Base-by-base conservation (phyloP, 2,329 filamentous ascomycete genomes). In the Pyrenochaeta sp. region DNA sequence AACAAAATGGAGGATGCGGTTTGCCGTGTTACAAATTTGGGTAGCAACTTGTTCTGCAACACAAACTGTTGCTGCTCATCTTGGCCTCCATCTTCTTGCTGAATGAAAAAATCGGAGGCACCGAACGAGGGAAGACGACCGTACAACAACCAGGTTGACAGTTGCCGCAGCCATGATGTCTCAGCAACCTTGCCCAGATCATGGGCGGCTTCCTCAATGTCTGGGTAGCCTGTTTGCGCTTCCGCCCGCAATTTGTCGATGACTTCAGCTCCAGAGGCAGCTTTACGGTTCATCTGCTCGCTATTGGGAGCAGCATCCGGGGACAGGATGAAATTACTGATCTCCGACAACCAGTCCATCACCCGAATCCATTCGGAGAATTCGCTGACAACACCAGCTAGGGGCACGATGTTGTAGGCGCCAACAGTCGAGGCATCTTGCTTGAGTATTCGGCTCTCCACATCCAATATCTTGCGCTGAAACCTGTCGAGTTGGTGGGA, bases 131-230 rank as follows among this genome's bases (percentile, higher is more conserved):
- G 93, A 51, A 97, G 77, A 45, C 90, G 87, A 4, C 95, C 95
- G 73, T 97, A 96, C 12, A 98, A 77, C 7, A 98, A 83, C 94
- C 94, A 99, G 21, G 90, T 90, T 3, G 92, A 90, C 10, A 96
- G 83, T 70, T 97, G 92, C 73, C 92, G 90, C 69, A 98, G 79
- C 95, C 95, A 99, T 7, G 93, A 90, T 27, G 86, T 90, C 77
- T 99, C 94, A 0, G 92, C 93, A 18, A 91, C 81, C 12, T 81
- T 84, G n/a, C 91, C 84, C 31, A 98, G 79, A 53, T 88, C 86
- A 58, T 87, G 78, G 0, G 92, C 89, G 33, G 90, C 88, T 52
- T 87, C 85, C 70, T 94, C 91, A 49, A 99, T 87, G 68, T 97
- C 92, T 7, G 86, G 81, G 74, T 96, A 98, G 12, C 95, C 95